Conservation (phyloP, 306 rosid species). For the Quercus aquifolioides region DNA sequence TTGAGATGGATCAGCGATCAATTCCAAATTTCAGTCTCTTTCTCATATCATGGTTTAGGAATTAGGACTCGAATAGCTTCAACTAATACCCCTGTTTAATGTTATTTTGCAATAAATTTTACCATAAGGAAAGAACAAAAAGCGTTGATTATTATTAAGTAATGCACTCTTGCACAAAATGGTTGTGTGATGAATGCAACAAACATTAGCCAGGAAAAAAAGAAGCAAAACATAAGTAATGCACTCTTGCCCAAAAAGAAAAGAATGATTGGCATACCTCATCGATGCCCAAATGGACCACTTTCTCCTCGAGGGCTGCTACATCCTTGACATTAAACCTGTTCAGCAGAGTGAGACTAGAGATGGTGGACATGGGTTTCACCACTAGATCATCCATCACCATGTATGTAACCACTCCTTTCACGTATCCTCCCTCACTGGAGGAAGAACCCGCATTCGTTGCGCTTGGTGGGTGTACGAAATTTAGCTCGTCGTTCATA, state of each 20-base stretch:
- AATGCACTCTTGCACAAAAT: neutral
- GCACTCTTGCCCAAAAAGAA: too few relatives aligned
- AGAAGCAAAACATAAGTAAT: neutral
- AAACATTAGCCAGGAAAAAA: too few relatives aligned
- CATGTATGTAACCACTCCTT: constrained; percentile 31
- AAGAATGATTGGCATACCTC: too few relatives aligned
- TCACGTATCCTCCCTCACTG: constrained; percentile 21
- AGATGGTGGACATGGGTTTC: constrained; percentile 22
- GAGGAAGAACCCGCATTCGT: neutral
- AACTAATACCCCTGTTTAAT: too few relatives aligned
- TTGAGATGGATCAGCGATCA: too few relatives aligned
- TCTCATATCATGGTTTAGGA: too few relatives aligned
- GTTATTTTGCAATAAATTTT: too few relatives aligned
- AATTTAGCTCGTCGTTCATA: neutral
- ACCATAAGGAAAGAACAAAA: too few relatives aligned
- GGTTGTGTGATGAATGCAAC: neutral
- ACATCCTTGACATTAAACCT: constrained; percentile 20
- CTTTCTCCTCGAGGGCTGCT: constrained; percentile 16
- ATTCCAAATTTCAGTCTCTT: too few relatives aligned
- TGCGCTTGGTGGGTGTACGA: neutral
- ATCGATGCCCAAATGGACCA: neutral
- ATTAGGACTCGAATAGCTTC: too few relatives aligned
- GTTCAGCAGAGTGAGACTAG: constrained; percentile 2
- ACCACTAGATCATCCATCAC: constrained; percentile 36
- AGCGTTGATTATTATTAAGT: too few relatives aligned